A percentile compares a stretch with the other conserved stretches of the same genome.
phyloP scores from a whole-genome alignment of 1,139 yeast genomes.

The Magnusiomyces ingens region DNA sequence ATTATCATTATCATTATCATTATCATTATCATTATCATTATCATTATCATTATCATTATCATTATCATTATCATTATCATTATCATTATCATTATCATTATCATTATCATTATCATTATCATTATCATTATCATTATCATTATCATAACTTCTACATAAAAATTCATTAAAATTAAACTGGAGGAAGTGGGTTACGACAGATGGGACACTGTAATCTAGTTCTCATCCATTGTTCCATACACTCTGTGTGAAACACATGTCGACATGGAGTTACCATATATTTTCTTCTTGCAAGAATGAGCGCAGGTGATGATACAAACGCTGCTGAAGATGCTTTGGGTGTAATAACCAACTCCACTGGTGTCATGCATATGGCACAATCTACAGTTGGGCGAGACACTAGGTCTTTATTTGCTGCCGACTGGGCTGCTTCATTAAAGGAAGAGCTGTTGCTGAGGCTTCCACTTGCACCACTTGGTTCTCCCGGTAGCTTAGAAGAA shows the following conservation, averaged over 20 bases:
- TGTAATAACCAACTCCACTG: conserved; percentile 54
- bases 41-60: too few relatives aligned
- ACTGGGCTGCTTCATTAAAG: conserved; percentile 14
- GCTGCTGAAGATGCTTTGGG: conserved; percentile 25
- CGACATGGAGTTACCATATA: conserved; percentile 93
- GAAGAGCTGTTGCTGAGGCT: too few relatives aligned
- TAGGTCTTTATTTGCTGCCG: conserved; percentile 4
- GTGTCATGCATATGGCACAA: conserved; percentile 88
- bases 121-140: too few relatives aligned
- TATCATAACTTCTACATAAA: too few relatives aligned
- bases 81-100: too few relatives aligned
- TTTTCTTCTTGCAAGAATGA: conserved; percentile 33
- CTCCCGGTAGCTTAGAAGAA: too few relatives aligned
- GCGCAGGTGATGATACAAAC: conserved; percentile 30
- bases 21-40: too few relatives aligned
- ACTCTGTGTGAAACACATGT: conserved; percentile 81
- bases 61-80: too few relatives aligned
- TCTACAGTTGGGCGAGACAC: conserved; percentile 35
- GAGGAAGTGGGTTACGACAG: conserved; percentile 81
- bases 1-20: too few relatives aligned
- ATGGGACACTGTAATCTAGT: conserved; percentile 91
- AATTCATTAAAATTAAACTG: conserved; percentile 30
- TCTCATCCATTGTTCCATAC: conserved; percentile 91
- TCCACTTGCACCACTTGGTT: too few relatives aligned
- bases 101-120: too few relatives aligned